Evolutionary conservation across 768 basidiomycete species (phyloP), one percentile per base, ranked within the genome.

Genomic region (Suillus discolor): DNA sequence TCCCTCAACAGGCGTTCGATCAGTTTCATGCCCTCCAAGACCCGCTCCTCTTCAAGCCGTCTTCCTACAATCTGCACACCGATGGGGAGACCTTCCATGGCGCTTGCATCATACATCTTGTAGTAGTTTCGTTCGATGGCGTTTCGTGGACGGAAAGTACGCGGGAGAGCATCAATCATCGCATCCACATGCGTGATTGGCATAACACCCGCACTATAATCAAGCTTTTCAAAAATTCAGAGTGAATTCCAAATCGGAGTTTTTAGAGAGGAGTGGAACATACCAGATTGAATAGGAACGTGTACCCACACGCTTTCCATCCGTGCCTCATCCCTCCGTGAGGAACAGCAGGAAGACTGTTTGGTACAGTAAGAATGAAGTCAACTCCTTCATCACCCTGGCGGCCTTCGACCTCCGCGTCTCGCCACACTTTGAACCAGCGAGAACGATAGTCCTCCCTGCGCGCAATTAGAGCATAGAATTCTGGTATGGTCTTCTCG

Each of bases 241-340:
- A 44, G 11, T 12, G 49, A 47, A 11, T 16, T 15, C 38, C 34
- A n/a, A n/a, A 44, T n/a, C 15, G 34, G 8, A 42, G 34, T 13
- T 15, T 25, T 28, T 18, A 1, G 49, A 64, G 15, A 2, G 18
- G 18, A 6, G 47, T 38, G 4, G 44, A 13, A 72, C 83, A 62
- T 54, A 89, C 89, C 70, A 91, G 68, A 66, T 88, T 92, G 77
- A 89, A 92, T 39, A 92, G 70, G 70, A 87, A 85, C 0, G 89
- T 87, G 71, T 89, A 90, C 8, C 84, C 85, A 9, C 85, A 85
- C 53, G 86, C 85, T 75, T 85, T 82, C 70, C 87, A 79, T 18
- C 84, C 83, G n/a, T 83, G 82, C 66, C 83, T 82, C 69, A 82
- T 84, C 4, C 81, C 81, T 2, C 82, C 80, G 61, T 87, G 81